phyloP scores from a whole-genome alignment of 2,329 filamentous ascomycete species.

The Neonectria coccinea region DNA sequence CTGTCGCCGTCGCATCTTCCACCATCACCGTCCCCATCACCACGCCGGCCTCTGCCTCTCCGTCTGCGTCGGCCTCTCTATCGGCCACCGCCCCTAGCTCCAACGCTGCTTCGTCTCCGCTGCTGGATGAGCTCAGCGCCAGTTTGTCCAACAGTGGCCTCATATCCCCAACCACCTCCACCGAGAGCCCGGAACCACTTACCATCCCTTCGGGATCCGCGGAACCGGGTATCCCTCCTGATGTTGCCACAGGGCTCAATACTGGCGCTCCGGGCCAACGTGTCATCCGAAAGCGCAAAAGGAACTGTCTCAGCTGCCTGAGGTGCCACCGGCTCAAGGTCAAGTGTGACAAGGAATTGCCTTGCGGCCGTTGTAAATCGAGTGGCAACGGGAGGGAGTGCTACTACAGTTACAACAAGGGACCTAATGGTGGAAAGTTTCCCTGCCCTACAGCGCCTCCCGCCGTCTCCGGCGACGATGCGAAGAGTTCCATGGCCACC shows the following conservation, averaged over 20 bases:
- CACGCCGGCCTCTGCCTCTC: slow-evolving; percentile 13
- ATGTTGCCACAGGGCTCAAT: slow-evolving; percentile 15
- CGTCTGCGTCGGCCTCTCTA: slow-evolving; percentile 12
- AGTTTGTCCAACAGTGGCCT: slow-evolving; percentile 40
- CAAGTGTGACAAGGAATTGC: slow-evolving; percentile 54
- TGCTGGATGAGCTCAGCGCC: slow-evolving; percentile 29
- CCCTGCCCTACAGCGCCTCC: slow-evolving; percentile 46
- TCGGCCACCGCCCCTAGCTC: slow-evolving; percentile 16
- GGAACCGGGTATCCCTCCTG: slow-evolving; percentile 21
- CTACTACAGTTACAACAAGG: slow-evolving; percentile 54
- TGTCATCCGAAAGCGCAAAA: slow-evolving; percentile 51
- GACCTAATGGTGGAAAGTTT: slow-evolving; percentile 51
- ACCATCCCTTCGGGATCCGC: slow-evolving; percentile 15
- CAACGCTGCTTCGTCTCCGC: slow-evolving; percentile 31
- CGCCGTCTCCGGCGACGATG: slow-evolving; percentile 36
- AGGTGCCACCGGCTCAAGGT: slow-evolving; percentile 54
- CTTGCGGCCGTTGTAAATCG: slow-evolving; percentile 50
- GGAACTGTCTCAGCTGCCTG: slow-evolving; percentile 52
- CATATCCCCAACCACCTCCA: slow-evolving; percentile 47
- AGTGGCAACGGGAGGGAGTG: slow-evolving; percentile 52
- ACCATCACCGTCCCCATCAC: slow-evolving; percentile 32
- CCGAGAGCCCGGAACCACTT: slow-evolving; percentile 45
- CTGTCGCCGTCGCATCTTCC: slow-evolving; percentile 15
- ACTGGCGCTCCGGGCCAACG: slow-evolving; percentile 32
- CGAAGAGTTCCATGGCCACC: slow-evolving; percentile 46